Evolutionary conservation across 179 eudicot genomes (phyloP).

Genomic region (Silene coronaria): DNA sequence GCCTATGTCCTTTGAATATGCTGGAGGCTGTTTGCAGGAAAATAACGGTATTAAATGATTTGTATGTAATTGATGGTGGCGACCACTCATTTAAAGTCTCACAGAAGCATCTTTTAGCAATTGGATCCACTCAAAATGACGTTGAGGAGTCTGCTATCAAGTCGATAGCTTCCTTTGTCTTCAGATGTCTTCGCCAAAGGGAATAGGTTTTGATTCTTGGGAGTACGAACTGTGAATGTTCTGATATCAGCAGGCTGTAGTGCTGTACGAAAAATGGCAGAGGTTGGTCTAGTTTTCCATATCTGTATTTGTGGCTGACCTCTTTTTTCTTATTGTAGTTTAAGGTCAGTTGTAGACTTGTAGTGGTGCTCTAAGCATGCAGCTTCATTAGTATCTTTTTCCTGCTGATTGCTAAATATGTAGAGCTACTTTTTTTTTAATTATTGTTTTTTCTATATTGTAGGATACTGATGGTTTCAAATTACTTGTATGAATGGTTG

Average conservation of each 20-base stretch:
- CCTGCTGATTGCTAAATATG: background rate
- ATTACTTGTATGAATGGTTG: conserved; percentile 5
- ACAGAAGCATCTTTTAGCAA: conserved; percentile 54
- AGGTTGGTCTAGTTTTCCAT: conserved; percentile 18
- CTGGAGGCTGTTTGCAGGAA: conserved; percentile 52
- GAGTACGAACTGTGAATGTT: background rate
- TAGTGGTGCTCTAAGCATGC: background rate
- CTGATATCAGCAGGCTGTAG: background rate
- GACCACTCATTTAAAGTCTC: conserved; percentile 83
- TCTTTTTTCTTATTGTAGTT: background rate
- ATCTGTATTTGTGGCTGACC: background rate
- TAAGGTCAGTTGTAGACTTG: background rate
- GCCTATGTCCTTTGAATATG: conserved; percentile 64
- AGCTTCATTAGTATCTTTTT: background rate
- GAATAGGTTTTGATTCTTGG: background rate
- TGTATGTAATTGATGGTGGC: conserved; percentile 78
- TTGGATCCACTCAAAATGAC: conserved; percentile 54
- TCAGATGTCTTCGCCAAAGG: conserved; percentile 14
- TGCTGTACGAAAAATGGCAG: background rate
- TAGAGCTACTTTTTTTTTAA: background rate
- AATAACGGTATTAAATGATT: conserved; percentile 37
- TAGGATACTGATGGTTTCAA: background rate
- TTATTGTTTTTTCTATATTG: background rate
- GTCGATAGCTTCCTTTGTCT: conserved; percentile 55
- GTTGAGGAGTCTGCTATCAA: conserved; percentile 58